Base-by-base conservation (phyloP, 1,284 basidiomycete genomes). In the Ceratobasidium sp. region DNA sequence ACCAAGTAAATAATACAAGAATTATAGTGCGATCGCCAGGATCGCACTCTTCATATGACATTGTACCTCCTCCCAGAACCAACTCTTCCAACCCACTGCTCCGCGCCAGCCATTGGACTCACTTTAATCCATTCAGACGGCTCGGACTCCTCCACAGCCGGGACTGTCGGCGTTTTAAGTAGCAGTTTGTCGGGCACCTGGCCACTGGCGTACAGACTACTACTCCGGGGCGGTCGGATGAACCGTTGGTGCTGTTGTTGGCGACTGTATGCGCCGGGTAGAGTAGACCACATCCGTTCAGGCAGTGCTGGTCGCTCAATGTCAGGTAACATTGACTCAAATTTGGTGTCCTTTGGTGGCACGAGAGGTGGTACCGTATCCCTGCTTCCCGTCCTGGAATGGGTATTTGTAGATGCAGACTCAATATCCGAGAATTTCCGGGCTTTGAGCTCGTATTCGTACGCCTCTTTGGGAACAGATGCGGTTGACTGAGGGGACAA, bases 231-330 rank as follows among this genome's bases (percentile, higher is more conserved):
- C 5, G 57, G 69, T 34, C 69, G 56, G 34, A 11, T 1, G n/a
- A 29, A 34, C 6, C 43, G 56, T 19, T 49, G 44, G 15, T 61
- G 15, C 19, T 49, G 40, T 22, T 62, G 22, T 40, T 43, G 43
- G 6, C 40, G 61, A 1, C 4, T n/a, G 22, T 64, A 37, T 6
- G 61, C 19, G 6, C 61, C 34, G 34, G 56, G 57, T 19, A 62
- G 32, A n/a, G 57, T 29, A 22, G 57, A 73, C 68, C 54, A 70
- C 54, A 70, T 59, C 22, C 68, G 56, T 25, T 61, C 57, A 2
- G 69, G 69, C 17, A 73, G 44, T 15, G 69, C 62, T 2, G 69
- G 57, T n/a, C 57, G 69, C 29, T 73, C 69, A 25, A 73, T 62
- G n/a, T 73, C 69, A 29, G 57, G 69, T 17, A 62, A 22, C 37